Evolutionary conservation across 805 yeast genomes (phyloP).

Genomic region (Candida krabiensis): DNA sequence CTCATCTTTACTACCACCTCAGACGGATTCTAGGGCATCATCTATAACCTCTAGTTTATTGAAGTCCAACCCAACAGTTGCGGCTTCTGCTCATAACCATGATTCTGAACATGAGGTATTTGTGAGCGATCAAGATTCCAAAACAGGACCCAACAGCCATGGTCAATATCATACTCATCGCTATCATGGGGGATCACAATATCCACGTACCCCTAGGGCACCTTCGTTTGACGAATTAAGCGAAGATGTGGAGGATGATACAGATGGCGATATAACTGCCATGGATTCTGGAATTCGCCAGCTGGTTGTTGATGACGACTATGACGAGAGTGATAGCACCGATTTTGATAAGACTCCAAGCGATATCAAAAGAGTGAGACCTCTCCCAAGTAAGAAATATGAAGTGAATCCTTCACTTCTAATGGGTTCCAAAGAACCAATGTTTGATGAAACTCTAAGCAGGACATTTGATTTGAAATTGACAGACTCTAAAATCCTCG

Average conservation of each 20-base stretch:
- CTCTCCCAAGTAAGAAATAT: conserved; percentile 14
- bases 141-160: background rate
- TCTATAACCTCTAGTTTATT: conserved; percentile 9
- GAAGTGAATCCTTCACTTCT: conserved; percentile 1
- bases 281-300: background rate
- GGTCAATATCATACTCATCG: background rate
- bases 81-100: conserved; percentile 8
- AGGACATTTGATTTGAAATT: conserved; percentile 54
- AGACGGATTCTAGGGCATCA: conserved; percentile 11
- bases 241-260: conserved; percentile 5
- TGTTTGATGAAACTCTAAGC: conserved; percentile 10
- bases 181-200: too few species aligned
- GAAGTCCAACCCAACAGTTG: conserved; percentile 12
- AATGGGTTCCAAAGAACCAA: background rate
- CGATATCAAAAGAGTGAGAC: conserved; percentile 10
- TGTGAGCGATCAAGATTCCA: conserved; percentile 3
- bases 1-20: conserved; percentile 13
- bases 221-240: conserved; percentile 9
- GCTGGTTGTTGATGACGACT: background rate
- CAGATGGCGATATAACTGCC: background rate
- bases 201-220: conserved; percentile 21
- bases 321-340: conserved; percentile 14
- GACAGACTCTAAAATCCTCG: conserved; percentile 62
- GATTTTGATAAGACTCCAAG: conserved; percentile 16
- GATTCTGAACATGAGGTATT: conserved; percentile 6